Evolutionary conservation across 139 green algal genomes (phyloP), one percentile per base, ranked within the genome.

Genomic region (Raphidocelis subcapitata): DNA sequence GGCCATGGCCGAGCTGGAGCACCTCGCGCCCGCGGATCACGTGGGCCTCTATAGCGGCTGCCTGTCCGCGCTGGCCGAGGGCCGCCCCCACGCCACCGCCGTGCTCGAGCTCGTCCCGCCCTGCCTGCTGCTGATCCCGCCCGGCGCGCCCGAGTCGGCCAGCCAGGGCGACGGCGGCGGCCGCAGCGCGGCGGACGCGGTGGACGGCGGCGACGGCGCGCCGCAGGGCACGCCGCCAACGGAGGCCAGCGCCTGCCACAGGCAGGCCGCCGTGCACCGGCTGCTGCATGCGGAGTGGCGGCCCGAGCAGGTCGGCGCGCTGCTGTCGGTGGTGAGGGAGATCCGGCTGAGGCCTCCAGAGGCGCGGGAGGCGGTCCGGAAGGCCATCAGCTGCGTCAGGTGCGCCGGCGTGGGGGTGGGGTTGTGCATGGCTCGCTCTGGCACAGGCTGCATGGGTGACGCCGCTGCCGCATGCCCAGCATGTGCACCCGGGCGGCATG

Each of bases 31-130:
- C 10, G 41, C 29, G 26, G 57, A 67, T 28, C 18, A 49, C 1
- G 28, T 47, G 2, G 15, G n/a, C 24, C 37, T 75, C 15, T 14
- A 60, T 16, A 37, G 56, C 18, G n/a, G 55, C 41, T 61, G 56
- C 41, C 37, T 67, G 41, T 26, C 69, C 41, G 37, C 35, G 15
- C 15, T 75, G 24, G 69, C 60, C 5, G 26, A 75, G 69, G 37
- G 51, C 14, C 41, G 44, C 28, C 37, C 56, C 20, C 69, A 75
- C 41, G 55, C n/a, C 37, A 37, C 32, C 36, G 52, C 46, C 24
- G n/a, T 75, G 20, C 56, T 75, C 26, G 69, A 75, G 69, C 36
- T 75, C 36, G n/a, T 75, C 16, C 56, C 56, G 3, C 28, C 35
- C 18, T 75, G 69, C 46, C 31, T 75, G 8, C 21, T 44, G 44